phyloP scores from a whole-genome alignment of 140 eudicot species.

The Anethum foeniculum region DNA sequence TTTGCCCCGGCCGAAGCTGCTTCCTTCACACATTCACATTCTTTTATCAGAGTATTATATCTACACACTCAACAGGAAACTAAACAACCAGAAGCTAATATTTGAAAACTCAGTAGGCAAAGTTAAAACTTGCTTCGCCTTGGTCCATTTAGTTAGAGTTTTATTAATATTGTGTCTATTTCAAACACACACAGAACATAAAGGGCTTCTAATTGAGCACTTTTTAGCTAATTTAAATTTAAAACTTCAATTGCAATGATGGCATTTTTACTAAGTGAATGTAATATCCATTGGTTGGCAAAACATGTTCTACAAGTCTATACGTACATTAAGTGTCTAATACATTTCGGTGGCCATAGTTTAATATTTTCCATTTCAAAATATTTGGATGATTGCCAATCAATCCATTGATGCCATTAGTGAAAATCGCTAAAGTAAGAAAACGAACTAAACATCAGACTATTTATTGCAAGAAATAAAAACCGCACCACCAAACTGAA shows the following conservation, averaged over 20 bases:
- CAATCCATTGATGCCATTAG: neutral
- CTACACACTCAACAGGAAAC: neutral
- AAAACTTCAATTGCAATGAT: neutral
- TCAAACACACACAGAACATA: neutral
- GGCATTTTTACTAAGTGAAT: neutral
- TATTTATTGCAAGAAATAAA: neutral
- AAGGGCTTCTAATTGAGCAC: neutral
- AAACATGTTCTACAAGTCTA: neutral
- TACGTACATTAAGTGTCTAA: neutral
- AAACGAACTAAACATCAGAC: neutral
- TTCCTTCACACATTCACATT: slow-evolving; percentile 37
- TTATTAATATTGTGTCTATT: neutral
- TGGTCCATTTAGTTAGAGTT: neutral
- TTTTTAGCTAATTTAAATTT: neutral
- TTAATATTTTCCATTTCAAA: too few relatives aligned
- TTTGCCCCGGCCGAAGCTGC: slow-evolving; percentile 91
- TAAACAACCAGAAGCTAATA: neutral
- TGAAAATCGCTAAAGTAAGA: neutral
- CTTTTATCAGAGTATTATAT: slow-evolving; percentile 2
- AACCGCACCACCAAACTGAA: neutral
- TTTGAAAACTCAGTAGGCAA: neutral
- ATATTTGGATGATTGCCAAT: neutral
- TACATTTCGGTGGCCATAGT: neutral
- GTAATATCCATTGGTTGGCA: neutral
- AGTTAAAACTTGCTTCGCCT: neutral